Evolutionary conservation across 208 protist genomes (phyloP).

Genomic region (Acanthamoeba royreba): DNA sequence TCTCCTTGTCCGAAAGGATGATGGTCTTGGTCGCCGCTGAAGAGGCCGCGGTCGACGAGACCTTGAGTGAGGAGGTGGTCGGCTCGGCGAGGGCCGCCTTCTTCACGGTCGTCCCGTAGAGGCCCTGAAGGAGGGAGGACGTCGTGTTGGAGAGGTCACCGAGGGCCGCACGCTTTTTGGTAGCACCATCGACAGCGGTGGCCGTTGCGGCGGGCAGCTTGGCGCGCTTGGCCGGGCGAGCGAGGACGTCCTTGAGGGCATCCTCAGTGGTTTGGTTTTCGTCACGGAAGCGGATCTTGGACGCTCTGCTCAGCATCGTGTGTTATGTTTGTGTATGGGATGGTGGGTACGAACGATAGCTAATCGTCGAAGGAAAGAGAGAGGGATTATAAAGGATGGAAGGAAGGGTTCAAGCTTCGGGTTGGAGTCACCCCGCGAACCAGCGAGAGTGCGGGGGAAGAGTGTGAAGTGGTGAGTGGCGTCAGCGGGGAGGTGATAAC

Average conservation of each 20-base stretch:
- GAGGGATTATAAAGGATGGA: no score
- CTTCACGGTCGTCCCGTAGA: not conserved
- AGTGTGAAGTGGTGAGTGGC: not conserved
- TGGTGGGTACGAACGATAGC: no score
- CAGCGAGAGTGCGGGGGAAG: no score
- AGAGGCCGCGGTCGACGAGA: no score
- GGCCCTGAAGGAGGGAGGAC: not conserved
- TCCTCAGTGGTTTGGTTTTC: not conserved
- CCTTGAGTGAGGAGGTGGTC: not conserved
- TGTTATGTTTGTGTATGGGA: not conserved
- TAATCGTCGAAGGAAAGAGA: no score
- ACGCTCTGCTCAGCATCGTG: slow-evolving; percentile 3
- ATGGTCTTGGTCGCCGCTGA: no score
- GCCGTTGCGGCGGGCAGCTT: not conserved
- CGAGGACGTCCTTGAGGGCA: not conserved
- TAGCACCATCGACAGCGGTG: not conserved
- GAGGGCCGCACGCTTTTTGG: not conserved
- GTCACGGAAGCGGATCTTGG: not conserved
- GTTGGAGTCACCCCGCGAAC: no score
- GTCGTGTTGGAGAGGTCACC: not conserved
- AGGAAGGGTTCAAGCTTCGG: no score
- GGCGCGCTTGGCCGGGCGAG: not conserved
- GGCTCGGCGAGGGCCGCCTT: not conserved
- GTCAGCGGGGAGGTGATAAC: not conserved
- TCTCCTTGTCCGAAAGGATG: not conserved